Evolutionary conservation across 306 rosid genomes (phyloP), one percentile per base, ranked within the genome.

Genomic region (Albizia julibrissin): DNA sequence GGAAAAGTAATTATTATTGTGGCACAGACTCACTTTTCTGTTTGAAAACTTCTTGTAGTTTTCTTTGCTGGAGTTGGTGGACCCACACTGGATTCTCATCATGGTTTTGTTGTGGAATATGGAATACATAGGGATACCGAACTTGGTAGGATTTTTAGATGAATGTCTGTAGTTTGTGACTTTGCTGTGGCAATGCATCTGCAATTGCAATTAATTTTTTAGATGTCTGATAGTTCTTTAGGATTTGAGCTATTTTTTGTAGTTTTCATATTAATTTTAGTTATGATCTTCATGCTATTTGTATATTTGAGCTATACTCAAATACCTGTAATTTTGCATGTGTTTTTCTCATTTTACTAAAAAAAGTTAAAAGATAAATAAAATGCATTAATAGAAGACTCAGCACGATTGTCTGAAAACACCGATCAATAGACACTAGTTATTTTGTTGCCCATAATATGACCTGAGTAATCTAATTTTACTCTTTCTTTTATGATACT

Each of bases 61-160:
- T 92, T 93, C 90, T 96, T 89, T 79, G 66, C 90, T 43, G 96
- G 92, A 84, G 81, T 90, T 84, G 99, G 99, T 82, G 99, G 99
- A 87, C 86, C 92, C 79, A 85, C 99, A 0, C 84, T 96, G 87
- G 99, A 96, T 84, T 85, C 97, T 31, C 99, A 96, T 92, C 99
- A 93, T 85, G 98, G 99, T 74, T 96, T 91, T 89, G 91, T 92
- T 78, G 99, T 96, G 76, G 98, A 96, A 81, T 96, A 96, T 72
- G 99, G 99, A 80, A 85, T 76, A 6, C 87, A 96, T 74, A 90
- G 98, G 79, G 99, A 96, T 77, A 86, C 87, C 6, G 98, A 96
- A 78, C 97, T 95, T 73, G 97, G 99, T 95, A 90, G 79, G 97
- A 81, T 69, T 76, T 82, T 85, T 58, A 43, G 58, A 52, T 62